phyloP scores from a whole-genome alignment of 179 eudicot genomes.

The Amaranthus tricolor region DNA sequence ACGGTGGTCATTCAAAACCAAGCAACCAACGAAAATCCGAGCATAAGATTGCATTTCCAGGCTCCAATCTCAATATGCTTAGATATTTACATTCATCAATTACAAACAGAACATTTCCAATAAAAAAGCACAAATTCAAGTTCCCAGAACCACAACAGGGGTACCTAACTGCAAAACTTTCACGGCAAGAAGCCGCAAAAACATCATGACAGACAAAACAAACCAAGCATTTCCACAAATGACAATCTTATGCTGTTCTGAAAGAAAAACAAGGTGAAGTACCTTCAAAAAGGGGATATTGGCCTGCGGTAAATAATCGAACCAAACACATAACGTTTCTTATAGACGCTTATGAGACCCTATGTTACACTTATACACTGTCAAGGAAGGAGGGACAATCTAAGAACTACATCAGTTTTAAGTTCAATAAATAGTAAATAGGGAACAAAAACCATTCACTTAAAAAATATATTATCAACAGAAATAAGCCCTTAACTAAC shows the following conservation, averaged over 20 bases:
- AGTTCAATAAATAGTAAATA: too few species aligned
- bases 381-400: background rate
- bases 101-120: background rate
- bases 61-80: background rate
- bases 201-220: background rate
- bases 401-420: background rate
- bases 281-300: background rate
- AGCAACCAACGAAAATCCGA: background rate
- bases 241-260: background rate
- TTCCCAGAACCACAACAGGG: background rate
- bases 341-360: background rate
- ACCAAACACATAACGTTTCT: background rate
- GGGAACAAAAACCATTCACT: background rate
- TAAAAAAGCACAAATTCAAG: constrained; percentile 2
- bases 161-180: background rate
- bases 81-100: background rate
- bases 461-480: background rate
- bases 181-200: background rate
- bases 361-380: background rate
- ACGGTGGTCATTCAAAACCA: background rate
- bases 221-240: background rate
- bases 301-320: background rate
- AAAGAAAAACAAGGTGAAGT: background rate
- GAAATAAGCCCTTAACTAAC: background rate
- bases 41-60: background rate